phyloP scores from a whole-genome alignment of 1,139 yeast species.

The Nakaseomyces sp. region DNA sequence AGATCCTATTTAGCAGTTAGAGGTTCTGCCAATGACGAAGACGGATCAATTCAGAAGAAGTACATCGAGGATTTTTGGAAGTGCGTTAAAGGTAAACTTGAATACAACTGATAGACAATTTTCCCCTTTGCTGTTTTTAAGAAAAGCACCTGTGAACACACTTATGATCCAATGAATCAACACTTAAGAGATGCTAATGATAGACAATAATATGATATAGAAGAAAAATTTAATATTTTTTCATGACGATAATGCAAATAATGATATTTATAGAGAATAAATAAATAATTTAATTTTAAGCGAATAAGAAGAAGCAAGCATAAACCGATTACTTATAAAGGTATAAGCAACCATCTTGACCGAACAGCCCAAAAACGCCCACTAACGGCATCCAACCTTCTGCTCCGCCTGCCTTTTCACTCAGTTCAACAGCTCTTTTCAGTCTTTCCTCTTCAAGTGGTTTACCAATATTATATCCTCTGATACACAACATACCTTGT shows the following conservation, averaged over 20 bases:
- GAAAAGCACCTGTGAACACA: neutral
- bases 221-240: too few relatives aligned
- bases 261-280: constrained; percentile 8
- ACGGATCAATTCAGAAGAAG: constrained; percentile 33
- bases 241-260: constrained; percentile 5
- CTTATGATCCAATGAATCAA: neutral
- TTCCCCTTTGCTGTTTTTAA: too few relatives aligned
- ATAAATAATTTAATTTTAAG: constrained; percentile 3
- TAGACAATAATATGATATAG: neutral
- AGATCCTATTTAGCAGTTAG: constrained; percentile 48
- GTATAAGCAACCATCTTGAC: constrained; percentile 64
- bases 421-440: constrained; percentile 26
- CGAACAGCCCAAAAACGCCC: constrained; percentile 51
- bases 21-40: constrained; percentile 32
- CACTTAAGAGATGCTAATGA: neutral
- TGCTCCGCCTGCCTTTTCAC: constrained; percentile 34
- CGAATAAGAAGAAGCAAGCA: neutral
- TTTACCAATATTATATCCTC: constrained; percentile 65
- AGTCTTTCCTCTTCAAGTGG: constrained; percentile 30
- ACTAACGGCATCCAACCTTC: constrained; percentile 57
- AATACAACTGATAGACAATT: constrained; percentile 25
- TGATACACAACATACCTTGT: constrained; percentile 44
- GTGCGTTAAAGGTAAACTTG: constrained; percentile 38
- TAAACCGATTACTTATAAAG: constrained; percentile 14
- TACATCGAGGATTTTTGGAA: constrained; percentile 44